Conservation (phyloP, 2,329 filamentous ascomycete species). For the Fonsecaea monophora region DNA sequence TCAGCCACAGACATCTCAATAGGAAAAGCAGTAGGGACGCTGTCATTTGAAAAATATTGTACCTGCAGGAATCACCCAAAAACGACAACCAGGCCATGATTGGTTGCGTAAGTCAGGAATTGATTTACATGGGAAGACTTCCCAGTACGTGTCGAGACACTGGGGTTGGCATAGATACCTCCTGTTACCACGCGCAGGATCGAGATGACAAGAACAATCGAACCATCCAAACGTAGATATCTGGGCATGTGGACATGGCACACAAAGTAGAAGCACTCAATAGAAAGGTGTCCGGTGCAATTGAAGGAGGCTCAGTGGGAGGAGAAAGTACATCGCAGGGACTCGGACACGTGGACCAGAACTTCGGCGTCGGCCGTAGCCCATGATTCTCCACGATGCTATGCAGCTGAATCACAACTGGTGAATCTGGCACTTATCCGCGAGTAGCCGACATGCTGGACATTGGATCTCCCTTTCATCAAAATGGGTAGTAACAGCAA, state of each 20-base stretch:
- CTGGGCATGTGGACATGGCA: neutral
- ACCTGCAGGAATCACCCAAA: neutral
- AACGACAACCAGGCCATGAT: neutral
- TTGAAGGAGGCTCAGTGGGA: conserved; percentile 37
- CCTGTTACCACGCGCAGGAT: neutral
- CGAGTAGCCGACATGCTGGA: neutral
- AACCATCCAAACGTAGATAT: neutral
- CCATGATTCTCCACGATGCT: conserved; percentile 12
- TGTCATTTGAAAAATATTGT: neutral
- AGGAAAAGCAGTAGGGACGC: neutral
- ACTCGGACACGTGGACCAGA: conserved; percentile 11
- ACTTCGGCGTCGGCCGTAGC: conserved; percentile 2
- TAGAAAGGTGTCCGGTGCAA: neutral
- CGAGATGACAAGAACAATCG: neutral
- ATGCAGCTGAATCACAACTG: neutral
- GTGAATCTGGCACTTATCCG: neutral
- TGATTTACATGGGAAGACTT: neutral
- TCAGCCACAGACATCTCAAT: neutral
- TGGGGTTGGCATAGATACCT: neutral
- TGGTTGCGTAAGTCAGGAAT: neutral
- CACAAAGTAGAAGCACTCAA: neutral
- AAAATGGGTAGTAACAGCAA: neutral
- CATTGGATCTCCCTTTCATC: conserved; percentile 16
- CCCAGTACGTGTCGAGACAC: neutral
- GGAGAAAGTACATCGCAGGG: conserved; percentile 19